Evolutionary conservation across 305 asterid species (phyloP).

Genomic region (Rubia balearica): DNA sequence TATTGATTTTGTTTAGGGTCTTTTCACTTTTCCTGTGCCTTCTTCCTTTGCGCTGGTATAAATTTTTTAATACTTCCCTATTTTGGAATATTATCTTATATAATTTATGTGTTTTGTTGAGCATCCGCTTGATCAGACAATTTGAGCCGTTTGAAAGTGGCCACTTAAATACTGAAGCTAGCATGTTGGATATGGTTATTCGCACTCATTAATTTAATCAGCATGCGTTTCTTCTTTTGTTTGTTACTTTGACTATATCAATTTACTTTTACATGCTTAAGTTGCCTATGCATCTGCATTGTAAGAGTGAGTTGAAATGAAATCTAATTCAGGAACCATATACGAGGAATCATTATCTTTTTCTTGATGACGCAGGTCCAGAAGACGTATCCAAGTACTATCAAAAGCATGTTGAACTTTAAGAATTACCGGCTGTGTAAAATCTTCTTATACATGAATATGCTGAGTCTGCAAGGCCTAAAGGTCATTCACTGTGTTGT

Average conservation of each 20-base stretch:
- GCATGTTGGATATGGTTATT: not conserved
- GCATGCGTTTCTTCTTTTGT: not conserved
- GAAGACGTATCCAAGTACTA: conserved; percentile 45
- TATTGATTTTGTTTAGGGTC: not conserved
- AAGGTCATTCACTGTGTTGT: no score
- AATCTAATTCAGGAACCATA: not conserved
- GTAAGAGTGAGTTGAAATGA: not conserved
- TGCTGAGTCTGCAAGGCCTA: no score
- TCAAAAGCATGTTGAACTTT: conserved; percentile 48
- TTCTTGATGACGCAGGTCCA: conserved; percentile 27
- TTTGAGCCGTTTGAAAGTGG: not conserved
- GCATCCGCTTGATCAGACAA: not conserved
- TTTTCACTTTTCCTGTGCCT: not conserved
- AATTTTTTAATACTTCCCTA: not conserved
- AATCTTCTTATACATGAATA: no score
- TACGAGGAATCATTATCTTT: not conserved
- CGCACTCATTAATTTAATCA: not conserved
- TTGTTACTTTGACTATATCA: not conserved
- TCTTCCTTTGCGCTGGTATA: not conserved
- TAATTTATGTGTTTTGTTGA: not conserved
- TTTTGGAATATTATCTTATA: not conserved
- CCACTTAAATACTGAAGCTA: not conserved
- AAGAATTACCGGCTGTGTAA: no score
- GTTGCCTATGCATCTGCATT: not conserved
- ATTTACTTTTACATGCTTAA: not conserved